A percentile compares a stretch with the other conserved stretches of the same genome.
Evolutionary conservation across 2,329 filamentous ascomycete genomes (phyloP).

Genomic region (Aspergillus aculeatinus): DNA sequence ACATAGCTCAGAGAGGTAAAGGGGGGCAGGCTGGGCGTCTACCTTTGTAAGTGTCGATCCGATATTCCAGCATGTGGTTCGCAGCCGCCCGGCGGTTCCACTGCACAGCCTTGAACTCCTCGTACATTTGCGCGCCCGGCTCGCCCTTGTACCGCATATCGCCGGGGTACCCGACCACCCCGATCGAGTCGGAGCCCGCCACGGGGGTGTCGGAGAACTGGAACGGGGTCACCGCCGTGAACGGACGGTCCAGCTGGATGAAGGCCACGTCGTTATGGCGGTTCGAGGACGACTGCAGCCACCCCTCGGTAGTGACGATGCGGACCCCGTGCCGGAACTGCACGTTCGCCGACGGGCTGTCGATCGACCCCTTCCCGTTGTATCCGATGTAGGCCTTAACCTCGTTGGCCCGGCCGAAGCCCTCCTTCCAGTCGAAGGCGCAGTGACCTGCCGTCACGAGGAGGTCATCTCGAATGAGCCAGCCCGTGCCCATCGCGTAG

Average conservation of each 20-base stretch:
- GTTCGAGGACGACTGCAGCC: not conserved
- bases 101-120: not conserved
- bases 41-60: slow-evolving; percentile 1
- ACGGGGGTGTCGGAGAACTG: slow-evolving; percentile 1
- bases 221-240: not conserved
- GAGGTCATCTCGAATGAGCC: not conserved
- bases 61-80: slow-evolving; percentile 1
- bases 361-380: not conserved
- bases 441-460: slow-evolving; percentile 1
- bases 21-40: too few relatives aligned
- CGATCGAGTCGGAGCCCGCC: not conserved
- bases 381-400: slow-evolving; percentile 3
- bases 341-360: not conserved
- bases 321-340: not conserved
- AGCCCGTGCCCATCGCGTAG: not conserved
- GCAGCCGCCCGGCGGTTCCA: not conserved
- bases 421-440: slow-evolving; percentile 1
- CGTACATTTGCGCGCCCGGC: not conserved
- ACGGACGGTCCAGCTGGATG: slow-evolving; percentile 2
- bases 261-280: not conserved
- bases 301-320: not conserved
- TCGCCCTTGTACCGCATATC: slow-evolving; percentile 1
- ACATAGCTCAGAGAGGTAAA: too few relatives aligned
- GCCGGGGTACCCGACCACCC: not conserved
- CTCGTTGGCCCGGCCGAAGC: not conserved